Evolutionary conservation across 441 rosid genomes (phyloP), one percentile per base, ranked within the genome.

Genomic region (Isatis lusitanica): DNA sequence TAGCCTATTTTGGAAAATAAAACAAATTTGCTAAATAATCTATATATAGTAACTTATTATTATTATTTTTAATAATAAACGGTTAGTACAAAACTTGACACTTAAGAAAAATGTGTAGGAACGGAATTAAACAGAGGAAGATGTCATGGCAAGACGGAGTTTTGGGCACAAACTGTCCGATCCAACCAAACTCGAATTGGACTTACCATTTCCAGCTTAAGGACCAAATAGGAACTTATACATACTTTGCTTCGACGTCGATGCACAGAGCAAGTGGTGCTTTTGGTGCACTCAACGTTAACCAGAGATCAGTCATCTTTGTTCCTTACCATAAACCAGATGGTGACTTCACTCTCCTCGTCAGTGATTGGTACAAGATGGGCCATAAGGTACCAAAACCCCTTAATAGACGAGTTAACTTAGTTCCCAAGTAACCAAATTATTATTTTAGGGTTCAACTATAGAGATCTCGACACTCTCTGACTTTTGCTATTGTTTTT

Each of bases 91-190:
- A 33, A 33, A 33, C 36, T 31, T 31, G 9, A 33, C 9, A 33
- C 36, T 33, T 33, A 7, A 28, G 15, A 18, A 47, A 50, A 28
- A 53, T 28, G 38, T 53, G 36, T 31, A 92, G 94, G 98, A 87
- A 85, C 76, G 98, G 97, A 36, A 66, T 89, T 12, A 82, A 89
- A 36, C 95, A 86, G 60, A 85, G 94, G 73, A 89, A 47, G 67
- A 89, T 73, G 10, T 66, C 85, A n/a, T 90, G 98, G 97, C 90
- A 93, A 83, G 95, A 93, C 64, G 95, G 97, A 53, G 95, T 93
- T 57, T 68, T 86, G 18, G 97, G 95, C 52, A 93, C 97, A 63
- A 88, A 88, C 11, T 93, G 98, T 51, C 94, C 92, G 12, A 89
- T 93, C 74, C 94, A 74, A 36, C 91, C 90, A 10, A 80, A 83